phyloP scores from a whole-genome alignment of 805 yeast species.

The Candida maesae region DNA sequence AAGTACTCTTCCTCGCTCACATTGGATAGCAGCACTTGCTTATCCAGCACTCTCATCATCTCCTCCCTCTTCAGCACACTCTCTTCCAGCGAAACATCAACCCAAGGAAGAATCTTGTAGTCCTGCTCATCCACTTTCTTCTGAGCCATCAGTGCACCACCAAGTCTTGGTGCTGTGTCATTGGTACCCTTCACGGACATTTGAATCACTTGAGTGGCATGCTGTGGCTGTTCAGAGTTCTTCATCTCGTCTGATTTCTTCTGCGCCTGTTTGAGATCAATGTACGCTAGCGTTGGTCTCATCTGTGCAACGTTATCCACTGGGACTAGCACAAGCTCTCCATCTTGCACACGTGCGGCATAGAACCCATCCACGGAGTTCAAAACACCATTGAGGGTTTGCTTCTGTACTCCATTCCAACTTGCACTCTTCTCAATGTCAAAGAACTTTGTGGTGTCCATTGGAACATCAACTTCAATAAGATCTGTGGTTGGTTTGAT shows the following conservation, averaged over 20 bases:
- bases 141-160: conserved; percentile 67
- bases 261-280: conserved; percentile 52
- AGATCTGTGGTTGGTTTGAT: conserved; percentile 60
- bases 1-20: conserved; percentile 32
- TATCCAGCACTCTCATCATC: conserved; percentile 24
- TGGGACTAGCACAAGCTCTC: conserved; percentile 59
- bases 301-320: conserved; percentile 69
- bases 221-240: conserved; percentile 30
- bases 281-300: conserved; percentile 76
- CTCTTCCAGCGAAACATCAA: conserved; percentile 34
- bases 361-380: conserved; percentile 50
- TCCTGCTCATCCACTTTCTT: conserved; percentile 62
- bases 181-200: conserved; percentile 66
- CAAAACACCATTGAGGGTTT: conserved; percentile 69
- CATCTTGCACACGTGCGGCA: conserved; percentile 41
- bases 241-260: conserved; percentile 40
- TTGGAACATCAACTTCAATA: conserved; percentile 73
- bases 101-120: conserved; percentile 41
- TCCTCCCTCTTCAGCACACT: conserved; percentile 26
- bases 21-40: conserved; percentile 22
- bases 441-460: conserved; percentile 63
- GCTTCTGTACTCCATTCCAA: conserved; percentile 61
- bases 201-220: conserved; percentile 60
- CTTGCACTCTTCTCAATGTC: conserved; percentile 59
- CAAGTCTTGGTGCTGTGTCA: conserved; percentile 56